Percentiles rank a stretch among this genome's conserved stretches.
phyloP scores from a whole-genome alignment of 2,329 filamentous ascomycete genomes.

The Talaromyces sp. region DNA sequence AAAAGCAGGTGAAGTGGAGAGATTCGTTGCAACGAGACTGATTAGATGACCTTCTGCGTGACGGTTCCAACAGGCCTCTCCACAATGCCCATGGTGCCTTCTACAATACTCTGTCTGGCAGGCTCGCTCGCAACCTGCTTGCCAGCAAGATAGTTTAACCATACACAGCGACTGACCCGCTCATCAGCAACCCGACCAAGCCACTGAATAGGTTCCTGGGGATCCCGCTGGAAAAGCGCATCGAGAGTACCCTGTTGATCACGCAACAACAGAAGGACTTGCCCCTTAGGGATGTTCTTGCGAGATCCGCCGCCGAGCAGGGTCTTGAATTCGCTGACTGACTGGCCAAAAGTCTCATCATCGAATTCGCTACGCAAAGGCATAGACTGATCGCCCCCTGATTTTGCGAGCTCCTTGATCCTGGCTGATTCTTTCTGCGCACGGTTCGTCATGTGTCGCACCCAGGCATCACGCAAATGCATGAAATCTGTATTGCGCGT shows the following conservation, averaged over 20 bases:
- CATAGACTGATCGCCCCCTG: slow-evolving; percentile 12
- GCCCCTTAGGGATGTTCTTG: slow-evolving; percentile 71
- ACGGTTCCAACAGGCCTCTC: slow-evolving; percentile 85
- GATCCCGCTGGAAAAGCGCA: slow-evolving; percentile 60
- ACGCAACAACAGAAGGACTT: slow-evolving; percentile 70
- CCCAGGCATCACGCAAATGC: slow-evolving; percentile 87
- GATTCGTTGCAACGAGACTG: not conserved
- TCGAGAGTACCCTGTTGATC: slow-evolving; percentile 63
- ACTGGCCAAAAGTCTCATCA: slow-evolving; percentile 72
- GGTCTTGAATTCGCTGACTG: slow-evolving; percentile 73
- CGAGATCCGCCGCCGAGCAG: slow-evolving; percentile 71
- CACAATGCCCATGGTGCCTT: slow-evolving; percentile 84
- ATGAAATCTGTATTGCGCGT: slow-evolving; percentile 93
- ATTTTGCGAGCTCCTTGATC: slow-evolving; percentile 30
- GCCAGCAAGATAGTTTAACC: slow-evolving; percentile 86
- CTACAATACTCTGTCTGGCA: slow-evolving; percentile 75
- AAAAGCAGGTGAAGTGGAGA: not conserved
- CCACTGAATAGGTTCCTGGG: slow-evolving; percentile 48
- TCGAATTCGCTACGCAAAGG: slow-evolving; percentile 47
- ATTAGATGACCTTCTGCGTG: slow-evolving; percentile 64
- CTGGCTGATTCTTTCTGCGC: slow-evolving; percentile 57
- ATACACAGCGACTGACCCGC: slow-evolving; percentile 74
- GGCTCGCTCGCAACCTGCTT: slow-evolving; percentile 81
- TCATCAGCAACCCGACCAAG: slow-evolving; percentile 75
- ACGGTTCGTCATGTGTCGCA: slow-evolving; percentile 75